phyloP scores from a whole-genome alignment of 2,329 filamentous ascomycete species.

The Aureobasidium sp. region DNA sequence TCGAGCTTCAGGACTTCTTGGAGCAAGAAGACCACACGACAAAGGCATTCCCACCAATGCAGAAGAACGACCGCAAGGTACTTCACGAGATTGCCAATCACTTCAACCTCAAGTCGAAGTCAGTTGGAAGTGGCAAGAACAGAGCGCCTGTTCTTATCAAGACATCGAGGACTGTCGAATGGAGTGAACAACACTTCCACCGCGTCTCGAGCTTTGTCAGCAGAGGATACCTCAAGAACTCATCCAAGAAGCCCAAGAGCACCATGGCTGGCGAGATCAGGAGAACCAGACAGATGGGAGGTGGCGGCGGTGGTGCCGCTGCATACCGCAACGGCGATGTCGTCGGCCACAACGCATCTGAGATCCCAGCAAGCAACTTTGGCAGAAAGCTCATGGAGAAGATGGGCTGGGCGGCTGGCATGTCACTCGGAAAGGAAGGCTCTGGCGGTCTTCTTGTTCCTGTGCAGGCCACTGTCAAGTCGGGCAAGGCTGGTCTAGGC shows the following conservation, averaged over 20 bases:
- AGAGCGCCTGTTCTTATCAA: conserved; percentile 73
- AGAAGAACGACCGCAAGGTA: conserved; percentile 63
- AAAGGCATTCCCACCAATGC: conserved; percentile 73
- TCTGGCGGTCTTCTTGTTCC: conserved; percentile 86
- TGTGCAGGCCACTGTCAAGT: conserved; percentile 80
- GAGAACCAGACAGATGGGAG: conserved; percentile 21
- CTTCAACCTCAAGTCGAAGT: conserved; percentile 77
- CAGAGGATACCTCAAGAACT: conserved; percentile 48
- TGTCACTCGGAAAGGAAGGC: conserved; percentile 67
- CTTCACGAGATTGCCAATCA: conserved; percentile 71
- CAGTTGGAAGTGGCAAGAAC: conserved; percentile 60
- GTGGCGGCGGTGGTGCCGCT: conserved; percentile 30
- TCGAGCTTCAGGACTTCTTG: conserved; percentile 66
- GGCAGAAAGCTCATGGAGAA: conserved; percentile 86
- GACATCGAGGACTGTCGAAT: conserved; percentile 56
- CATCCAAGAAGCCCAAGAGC: conserved; percentile 21
- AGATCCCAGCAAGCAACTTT: conserved; percentile 72
- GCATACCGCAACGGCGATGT: conserved; percentile 77
- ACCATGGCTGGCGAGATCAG: conserved; percentile 8
- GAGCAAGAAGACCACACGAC: conserved; percentile 53
- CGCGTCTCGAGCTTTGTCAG: conserved; percentile 35
- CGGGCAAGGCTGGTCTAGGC: conserved; percentile 73
- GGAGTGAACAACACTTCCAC: conserved; percentile 45
- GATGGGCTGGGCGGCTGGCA: conserved; percentile 92
- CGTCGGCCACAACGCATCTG: conserved; percentile 75